Conservation (phyloP, 768 basidiomycete species). For the Suillus fuscotomentosus region DNA sequence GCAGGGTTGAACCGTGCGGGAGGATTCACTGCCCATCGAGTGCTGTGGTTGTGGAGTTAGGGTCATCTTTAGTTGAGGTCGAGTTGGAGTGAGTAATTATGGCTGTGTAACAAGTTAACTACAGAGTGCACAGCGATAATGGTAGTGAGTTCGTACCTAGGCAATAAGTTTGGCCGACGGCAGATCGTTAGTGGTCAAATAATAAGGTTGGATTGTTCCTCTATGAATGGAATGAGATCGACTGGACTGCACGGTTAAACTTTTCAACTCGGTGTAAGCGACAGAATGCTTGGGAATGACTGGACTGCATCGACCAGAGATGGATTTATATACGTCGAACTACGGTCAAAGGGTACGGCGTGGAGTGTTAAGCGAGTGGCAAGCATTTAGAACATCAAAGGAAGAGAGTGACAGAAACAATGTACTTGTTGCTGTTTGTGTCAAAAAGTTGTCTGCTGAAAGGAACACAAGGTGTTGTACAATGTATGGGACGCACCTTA, state of each 20-base stretch:
- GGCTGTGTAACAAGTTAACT: background rate
- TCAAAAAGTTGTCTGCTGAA: background rate
- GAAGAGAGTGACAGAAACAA: background rate
- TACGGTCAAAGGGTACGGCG: background rate
- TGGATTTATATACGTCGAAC: too few relatives aligned
- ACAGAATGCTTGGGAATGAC: too few relatives aligned
- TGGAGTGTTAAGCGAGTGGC: background rate
- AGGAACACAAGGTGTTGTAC: background rate
- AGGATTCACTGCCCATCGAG: background rate
- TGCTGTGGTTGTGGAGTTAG: background rate
- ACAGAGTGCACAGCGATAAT: background rate
- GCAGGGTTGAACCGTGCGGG: background rate
- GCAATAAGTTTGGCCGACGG: background rate
- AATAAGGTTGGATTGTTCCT: too few relatives aligned
- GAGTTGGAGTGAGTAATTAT: background rate
- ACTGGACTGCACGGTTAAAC: too few relatives aligned
- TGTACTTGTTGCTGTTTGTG: background rate
- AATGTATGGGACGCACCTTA: background rate
- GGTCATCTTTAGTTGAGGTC: too few relatives aligned
- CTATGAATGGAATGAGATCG: too few relatives aligned
- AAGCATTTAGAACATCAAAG: background rate
- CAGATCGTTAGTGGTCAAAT: too few relatives aligned
- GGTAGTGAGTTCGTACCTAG: background rate
- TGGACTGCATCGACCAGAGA: too few relatives aligned
- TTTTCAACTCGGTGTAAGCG: too few relatives aligned